phyloP scores from a whole-genome alignment of 2,329 filamentous ascomycete species.

The Pseudogymnoascus sp. region DNA sequence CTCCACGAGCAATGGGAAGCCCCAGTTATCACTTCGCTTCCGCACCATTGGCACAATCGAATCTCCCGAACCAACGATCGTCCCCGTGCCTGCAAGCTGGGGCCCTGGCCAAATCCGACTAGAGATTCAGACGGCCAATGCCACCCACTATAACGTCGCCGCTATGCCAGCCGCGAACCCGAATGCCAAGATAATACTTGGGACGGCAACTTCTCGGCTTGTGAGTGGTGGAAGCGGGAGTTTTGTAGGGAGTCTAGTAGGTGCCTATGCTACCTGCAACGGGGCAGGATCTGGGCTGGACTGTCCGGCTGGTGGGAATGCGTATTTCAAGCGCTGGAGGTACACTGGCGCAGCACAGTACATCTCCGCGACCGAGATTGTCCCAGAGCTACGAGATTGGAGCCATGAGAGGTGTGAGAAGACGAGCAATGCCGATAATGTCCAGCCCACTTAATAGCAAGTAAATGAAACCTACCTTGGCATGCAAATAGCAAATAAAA shows the following conservation, averaged over 20 bases:
- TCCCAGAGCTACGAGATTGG: background rate
- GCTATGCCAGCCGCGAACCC: slow-evolving; percentile 3
- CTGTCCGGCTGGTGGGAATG: slow-evolving; percentile 25
- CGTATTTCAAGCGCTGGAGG: slow-evolving; percentile 21
- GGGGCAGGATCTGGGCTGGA: slow-evolving; percentile 24
- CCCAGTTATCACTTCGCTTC: slow-evolving; percentile 4
- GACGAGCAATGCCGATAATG: background rate
- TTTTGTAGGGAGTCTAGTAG: slow-evolving; percentile 29
- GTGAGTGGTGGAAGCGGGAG: slow-evolving; percentile 18
- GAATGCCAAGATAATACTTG: background rate
- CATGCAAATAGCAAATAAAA: background rate
- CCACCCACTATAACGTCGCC: background rate
- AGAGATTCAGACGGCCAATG: slow-evolving; percentile 4
- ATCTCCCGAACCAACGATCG: background rate
- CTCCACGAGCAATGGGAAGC: background rate
- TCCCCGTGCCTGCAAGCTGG: background rate
- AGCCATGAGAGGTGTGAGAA: background rate
- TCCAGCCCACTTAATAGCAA: background rate
- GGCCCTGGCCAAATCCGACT: background rate
- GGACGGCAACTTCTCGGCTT: background rate
- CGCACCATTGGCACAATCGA: background rate
- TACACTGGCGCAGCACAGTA: slow-evolving; percentile 2
- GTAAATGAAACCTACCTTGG: background rate
- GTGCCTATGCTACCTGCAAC: slow-evolving; percentile 32
- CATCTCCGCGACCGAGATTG: background rate